Conservation (phyloP, 1,139 yeast species). For the Blastobotrys arbuscula region DNA sequence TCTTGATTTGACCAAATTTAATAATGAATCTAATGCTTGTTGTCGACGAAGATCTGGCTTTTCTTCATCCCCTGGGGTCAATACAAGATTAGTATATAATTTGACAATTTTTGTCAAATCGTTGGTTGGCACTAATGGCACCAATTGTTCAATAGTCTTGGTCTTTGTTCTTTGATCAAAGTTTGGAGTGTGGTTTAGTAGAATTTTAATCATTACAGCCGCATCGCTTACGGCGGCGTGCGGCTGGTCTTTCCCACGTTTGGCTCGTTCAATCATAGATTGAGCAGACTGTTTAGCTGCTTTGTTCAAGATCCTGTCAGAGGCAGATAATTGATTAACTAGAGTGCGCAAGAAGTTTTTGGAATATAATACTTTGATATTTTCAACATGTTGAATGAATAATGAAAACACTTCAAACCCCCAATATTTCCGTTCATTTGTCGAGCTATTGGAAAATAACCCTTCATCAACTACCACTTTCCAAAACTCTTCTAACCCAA, state of each 20-base stretch:
- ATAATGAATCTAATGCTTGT: slow-evolving; percentile 65
- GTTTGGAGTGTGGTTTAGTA: slow-evolving; percentile 57
- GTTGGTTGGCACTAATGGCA: slow-evolving; percentile 30
- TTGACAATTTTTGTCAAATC: slow-evolving; percentile 32
- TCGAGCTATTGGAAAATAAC: slow-evolving; percentile 67
- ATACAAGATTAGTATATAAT: slow-evolving; percentile 31
- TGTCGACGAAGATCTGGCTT: slow-evolving; percentile 45
- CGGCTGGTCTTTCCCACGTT: background rate
- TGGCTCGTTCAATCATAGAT: background rate
- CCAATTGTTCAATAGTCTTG: slow-evolving; percentile 54
- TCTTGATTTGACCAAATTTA: slow-evolving; percentile 42
- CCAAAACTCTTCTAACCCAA: slow-evolving; percentile 67
- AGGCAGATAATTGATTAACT: slow-evolving; percentile 69
- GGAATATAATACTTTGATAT: slow-evolving; percentile 48
- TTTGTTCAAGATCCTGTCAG: slow-evolving; percentile 60
- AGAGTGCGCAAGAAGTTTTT: slow-evolving; percentile 69
- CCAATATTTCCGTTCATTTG: slow-evolving; percentile 81
- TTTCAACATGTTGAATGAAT: slow-evolving; percentile 36
- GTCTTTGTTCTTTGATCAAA: slow-evolving; percentile 78
- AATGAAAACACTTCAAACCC: slow-evolving; percentile 71
- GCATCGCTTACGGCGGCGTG: slow-evolving; percentile 40
- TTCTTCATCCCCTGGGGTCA: slow-evolving; percentile 30
- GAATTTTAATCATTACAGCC: slow-evolving; percentile 43
- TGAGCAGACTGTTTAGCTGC: slow-evolving; percentile 44
- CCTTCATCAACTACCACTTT: slow-evolving; percentile 71